Percentiles rank a stretch among this genome's conserved stretches.
These are phyloP conservation scores for Phaeosphaeriaceae sp. DNA, from an alignment of 2,329 filamentous ascomycete species.

Conservation along the genomic window DNA sequence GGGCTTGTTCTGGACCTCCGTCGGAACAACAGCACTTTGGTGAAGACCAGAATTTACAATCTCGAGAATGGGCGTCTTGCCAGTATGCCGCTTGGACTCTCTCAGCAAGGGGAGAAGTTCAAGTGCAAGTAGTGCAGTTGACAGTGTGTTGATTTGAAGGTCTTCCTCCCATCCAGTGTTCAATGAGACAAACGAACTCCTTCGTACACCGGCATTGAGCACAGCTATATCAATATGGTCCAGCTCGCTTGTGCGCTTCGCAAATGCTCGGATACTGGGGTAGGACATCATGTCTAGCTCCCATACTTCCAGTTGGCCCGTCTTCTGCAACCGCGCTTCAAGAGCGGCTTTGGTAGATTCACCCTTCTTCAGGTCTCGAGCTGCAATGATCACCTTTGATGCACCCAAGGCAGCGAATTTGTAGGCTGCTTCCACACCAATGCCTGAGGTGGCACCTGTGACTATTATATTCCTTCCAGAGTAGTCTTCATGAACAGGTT, in stretches of 20 bases:
- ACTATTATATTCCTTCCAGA: conserved; percentile 53
- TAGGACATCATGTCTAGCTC: conserved; percentile 46
- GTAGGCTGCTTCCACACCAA: conserved; percentile 47
- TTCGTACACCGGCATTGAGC: conserved; percentile 49
- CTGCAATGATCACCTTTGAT: conserved; percentile 47
- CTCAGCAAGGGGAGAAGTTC: conserved; percentile 54
- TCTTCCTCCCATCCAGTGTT: conserved; percentile 51
- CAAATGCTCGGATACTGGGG: conserved; percentile 42
- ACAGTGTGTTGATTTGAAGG: conserved; percentile 65
- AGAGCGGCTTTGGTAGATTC: conserved; percentile 41
- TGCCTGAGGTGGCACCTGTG: conserved; percentile 51
- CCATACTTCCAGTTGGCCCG: conserved; percentile 45
- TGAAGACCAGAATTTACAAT: conserved; percentile 44
- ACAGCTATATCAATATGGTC: conserved; percentile 47
- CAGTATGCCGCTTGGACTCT: conserved; percentile 26
- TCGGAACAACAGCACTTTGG: conserved; percentile 29
- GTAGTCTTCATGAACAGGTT: conserved; percentile 41
- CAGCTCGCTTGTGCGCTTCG: conserved; percentile 33
- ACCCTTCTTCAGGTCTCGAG: conserved; percentile 45
- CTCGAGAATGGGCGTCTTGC: conserved; percentile 37
- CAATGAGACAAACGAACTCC: conserved; percentile 28
- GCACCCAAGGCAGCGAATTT: conserved; percentile 48
- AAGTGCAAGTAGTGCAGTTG: conserved; percentile 61
- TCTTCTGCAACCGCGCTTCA: conserved; percentile 29
- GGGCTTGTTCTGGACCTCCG: conserved; percentile 23